These are phyloP conservation scores for Penicillium coprophilum DNA, from an alignment of 495 filamentous ascomycete species.

Conservation along the genomic window DNA sequence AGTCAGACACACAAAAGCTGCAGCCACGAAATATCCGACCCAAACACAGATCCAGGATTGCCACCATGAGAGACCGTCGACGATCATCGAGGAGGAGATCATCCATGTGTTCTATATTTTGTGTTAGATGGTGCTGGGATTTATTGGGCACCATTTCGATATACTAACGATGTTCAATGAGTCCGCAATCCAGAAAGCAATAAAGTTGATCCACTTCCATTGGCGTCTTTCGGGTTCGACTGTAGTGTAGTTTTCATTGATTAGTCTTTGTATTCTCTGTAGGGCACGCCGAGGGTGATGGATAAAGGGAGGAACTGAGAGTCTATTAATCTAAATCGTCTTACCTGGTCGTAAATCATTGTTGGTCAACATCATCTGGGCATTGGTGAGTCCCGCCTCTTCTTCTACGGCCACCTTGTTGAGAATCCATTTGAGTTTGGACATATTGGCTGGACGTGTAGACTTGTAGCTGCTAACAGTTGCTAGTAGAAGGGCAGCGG, in stretches of 20 bases:
- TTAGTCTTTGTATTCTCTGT: constrained; percentile 14
- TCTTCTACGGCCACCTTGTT: constrained; percentile 65
- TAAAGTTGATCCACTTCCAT: constrained; percentile 88
- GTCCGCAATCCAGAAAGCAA: constrained; percentile 91
- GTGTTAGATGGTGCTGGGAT: constrained; percentile 14
- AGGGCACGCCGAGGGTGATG: neutral
- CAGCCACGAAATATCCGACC: constrained; percentile 80
- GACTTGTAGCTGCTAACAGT: neutral
- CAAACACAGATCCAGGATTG: constrained; percentile 89
- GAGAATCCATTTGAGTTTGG: constrained; percentile 32
- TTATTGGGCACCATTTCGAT: neutral
- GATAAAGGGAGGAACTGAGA: neutral
- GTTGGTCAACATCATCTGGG: constrained; percentile 90
- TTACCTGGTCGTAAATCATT: constrained; percentile 81
- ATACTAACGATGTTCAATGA: constrained; percentile 80
- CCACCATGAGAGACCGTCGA: constrained; percentile 86
- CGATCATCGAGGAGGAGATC: constrained; percentile 84
- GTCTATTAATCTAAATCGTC: constrained; percentile 14
- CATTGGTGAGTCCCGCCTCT: constrained; percentile 77
- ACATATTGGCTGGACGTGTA: constrained; percentile 27
- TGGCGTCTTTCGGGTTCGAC: constrained; percentile 81
- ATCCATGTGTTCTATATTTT: constrained; percentile 82
- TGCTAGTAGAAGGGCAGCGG: too few relatives aligned
- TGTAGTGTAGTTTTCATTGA: constrained; percentile 23
- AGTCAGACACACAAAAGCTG: constrained; percentile 69